Conservation (phyloP, 352 stramenopile genomes). For the Thraustochytrium sp. region DNA sequence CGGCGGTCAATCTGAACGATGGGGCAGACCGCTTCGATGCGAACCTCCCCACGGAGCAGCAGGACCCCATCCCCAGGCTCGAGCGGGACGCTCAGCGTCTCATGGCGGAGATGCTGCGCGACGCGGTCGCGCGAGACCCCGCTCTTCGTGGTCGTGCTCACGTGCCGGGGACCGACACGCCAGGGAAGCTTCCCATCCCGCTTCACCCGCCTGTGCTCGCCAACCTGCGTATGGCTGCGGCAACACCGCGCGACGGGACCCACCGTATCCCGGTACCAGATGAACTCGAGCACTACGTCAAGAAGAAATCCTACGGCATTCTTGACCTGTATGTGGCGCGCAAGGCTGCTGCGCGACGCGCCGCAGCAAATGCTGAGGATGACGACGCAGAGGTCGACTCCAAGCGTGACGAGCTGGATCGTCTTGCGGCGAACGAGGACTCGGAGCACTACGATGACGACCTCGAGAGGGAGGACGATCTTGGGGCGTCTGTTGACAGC, state of each 20-base stretch:
- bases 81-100: background rate
- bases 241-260: background rate
- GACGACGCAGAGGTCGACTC: background rate
- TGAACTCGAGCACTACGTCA: background rate
- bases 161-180: background rate
- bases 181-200: background rate
- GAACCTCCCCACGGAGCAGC: background rate
- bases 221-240: background rate
- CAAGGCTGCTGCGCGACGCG: background rate
- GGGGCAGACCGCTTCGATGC: background rate
- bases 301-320: conserved; percentile 13
- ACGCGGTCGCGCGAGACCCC: background rate
- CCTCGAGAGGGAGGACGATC: too few species aligned
- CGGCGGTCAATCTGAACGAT: background rate
- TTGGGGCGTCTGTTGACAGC: too few species aligned
- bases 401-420: too few species aligned
- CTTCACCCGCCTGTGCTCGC: background rate
- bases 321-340: background rate
- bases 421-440: too few species aligned
- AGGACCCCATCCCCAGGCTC: conserved; percentile 6
- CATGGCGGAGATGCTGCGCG: background rate
- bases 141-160: background rate
- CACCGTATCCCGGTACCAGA: background rate
- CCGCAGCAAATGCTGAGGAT: background rate
- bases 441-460: too few species aligned